A percentile compares a stretch with the other conserved stretches of the same genome.
Conservation (phyloP, 106 monocot species). For the Ottelia alismoides region DNA sequence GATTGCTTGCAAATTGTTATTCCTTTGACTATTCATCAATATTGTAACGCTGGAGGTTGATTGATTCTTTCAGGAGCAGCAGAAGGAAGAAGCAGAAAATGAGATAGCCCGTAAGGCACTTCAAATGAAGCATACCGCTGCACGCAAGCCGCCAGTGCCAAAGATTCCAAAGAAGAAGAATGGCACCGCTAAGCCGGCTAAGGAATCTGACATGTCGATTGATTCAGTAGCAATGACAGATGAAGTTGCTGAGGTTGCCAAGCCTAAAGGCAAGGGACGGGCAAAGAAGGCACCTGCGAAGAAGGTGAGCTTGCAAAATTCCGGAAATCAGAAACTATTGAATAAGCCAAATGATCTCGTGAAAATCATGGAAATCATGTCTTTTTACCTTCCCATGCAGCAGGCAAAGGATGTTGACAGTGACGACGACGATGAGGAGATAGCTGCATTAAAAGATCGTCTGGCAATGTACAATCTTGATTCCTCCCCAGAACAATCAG, state of each 20-base stretch:
- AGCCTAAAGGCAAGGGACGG: constrained; percentile 17
- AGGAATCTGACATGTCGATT: too few species aligned
- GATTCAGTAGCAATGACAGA: neutral
- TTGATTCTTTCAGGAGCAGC: constrained; percentile 25
- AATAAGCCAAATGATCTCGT: neutral
- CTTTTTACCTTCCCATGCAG: constrained; percentile 3
- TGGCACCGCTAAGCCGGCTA: too few species aligned
- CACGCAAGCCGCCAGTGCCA: neutral
- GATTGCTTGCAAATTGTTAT: neutral
- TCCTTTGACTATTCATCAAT: neutral
- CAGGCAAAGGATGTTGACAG: constrained; percentile 11
- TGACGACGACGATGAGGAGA: constrained; percentile 47
- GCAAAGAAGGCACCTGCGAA: constrained; percentile 33
- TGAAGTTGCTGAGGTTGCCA: neutral
- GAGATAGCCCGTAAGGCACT: neutral
- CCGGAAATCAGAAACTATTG: too few species aligned
- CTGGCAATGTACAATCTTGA: constrained; percentile 59
- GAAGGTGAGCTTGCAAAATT: neutral
- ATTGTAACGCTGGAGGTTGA: too few species aligned
- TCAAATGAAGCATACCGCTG: neutral
- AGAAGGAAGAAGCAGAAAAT: constrained; percentile 18
- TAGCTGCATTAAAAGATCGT: constrained; percentile 40
- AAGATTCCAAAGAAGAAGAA: neutral
- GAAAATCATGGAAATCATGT: too few species aligned
- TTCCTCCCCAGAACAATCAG: constrained; percentile 36